Conservation (phyloP, 148 eudicot genomes). For the Vaccinium macrocarpon region DNA sequence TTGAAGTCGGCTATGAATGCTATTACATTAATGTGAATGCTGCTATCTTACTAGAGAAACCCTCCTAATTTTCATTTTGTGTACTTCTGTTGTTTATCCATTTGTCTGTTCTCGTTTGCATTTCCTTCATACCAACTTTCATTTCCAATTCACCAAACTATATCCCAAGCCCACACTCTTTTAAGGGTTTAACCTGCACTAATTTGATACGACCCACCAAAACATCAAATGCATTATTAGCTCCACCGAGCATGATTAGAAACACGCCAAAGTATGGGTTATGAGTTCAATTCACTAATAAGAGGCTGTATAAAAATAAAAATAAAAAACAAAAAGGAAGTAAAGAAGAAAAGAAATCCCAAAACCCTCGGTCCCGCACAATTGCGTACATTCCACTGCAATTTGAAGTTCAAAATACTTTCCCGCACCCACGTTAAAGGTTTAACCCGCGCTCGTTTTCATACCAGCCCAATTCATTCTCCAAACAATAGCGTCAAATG, state of each 20-base stretch:
- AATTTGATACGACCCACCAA: neutral
- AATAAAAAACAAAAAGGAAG: neutral
- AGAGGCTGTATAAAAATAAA: neutral
- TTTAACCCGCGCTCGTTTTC: neutral
- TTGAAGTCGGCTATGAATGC: neutral
- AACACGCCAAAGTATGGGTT: neutral
- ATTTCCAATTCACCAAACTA: neutral
- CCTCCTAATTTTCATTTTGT: neutral
- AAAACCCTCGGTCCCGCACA: neutral
- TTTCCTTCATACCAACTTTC: neutral
- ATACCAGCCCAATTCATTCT: neutral
- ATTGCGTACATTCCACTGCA: neutral
- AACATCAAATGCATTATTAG: slow-evolving; percentile 1
- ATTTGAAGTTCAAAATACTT: neutral
- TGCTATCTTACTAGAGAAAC: neutral
- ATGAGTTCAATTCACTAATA: slow-evolving; percentile 3
- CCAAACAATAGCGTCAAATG: neutral
- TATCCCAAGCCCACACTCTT: neutral
- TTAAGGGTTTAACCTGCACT: neutral
- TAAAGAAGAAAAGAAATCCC: neutral
- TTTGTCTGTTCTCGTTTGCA: neutral
- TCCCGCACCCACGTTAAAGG: neutral
- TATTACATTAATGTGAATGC: neutral
- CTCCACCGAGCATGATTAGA: neutral
- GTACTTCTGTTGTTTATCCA: neutral